Percentiles rank a stretch among this genome's conserved stretches.
Evolutionary conservation across 106 monocot species (phyloP).

Genomic region (Allium fistulosum): DNA sequence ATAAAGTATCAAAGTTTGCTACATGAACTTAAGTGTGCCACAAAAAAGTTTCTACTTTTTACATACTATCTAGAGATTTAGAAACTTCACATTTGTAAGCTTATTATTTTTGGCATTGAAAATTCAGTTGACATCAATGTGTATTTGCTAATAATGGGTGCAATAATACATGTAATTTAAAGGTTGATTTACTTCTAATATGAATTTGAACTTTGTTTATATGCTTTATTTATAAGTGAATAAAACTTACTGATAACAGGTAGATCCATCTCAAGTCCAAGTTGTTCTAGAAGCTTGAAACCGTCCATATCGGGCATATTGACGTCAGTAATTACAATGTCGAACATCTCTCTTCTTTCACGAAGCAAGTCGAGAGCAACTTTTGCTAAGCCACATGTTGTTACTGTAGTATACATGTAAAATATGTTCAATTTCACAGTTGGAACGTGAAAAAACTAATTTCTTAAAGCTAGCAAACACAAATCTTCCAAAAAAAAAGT

Average conservation of each 20-base stretch:
- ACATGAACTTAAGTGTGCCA: no score
- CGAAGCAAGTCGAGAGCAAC: slow-evolving; percentile 70
- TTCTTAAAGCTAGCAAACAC: background rate
- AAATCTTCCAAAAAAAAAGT: background rate
- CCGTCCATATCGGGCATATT: slow-evolving; percentile 97
- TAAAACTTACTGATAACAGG: slow-evolving; percentile 86
- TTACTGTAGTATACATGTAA: slow-evolving; percentile 37
- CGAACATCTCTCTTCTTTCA: slow-evolving; percentile 78
- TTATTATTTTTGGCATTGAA: no score
- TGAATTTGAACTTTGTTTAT: no score
- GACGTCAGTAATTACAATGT: slow-evolving; percentile 97
- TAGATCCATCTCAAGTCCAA: slow-evolving; percentile 96
- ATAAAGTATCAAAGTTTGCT: background rate
- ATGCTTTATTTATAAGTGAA: no score
- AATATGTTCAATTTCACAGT: background rate
- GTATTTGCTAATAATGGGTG: no score
- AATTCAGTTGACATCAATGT: no score
- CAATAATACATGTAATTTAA: no score
- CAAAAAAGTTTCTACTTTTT: no score
- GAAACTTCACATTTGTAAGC: no score
- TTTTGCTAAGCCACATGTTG: slow-evolving; percentile 74
- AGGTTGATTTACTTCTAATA: no score
- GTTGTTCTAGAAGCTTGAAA: slow-evolving; percentile 93
- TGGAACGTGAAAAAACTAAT: no score
- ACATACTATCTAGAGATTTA: no score